Percentiles rank a stretch among this genome's conserved stretches.
phyloP scores from a whole-genome alignment of 805 yeast genomes.

The Saccharomycopsis schoenii region DNA sequence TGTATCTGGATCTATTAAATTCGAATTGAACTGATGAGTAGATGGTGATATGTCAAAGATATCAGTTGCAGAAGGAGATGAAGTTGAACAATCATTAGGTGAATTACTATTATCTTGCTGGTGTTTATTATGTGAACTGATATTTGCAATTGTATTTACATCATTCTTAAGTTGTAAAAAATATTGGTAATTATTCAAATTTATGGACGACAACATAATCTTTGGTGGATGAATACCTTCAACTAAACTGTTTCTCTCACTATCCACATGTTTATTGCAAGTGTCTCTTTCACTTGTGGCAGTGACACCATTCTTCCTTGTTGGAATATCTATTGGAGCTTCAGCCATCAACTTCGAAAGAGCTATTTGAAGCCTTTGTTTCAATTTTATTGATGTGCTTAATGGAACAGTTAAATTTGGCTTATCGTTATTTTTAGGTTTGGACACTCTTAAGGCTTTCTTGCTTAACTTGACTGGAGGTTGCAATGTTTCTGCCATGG shows the following conservation, averaged over 20 bases:
- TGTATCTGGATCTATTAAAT: neutral
- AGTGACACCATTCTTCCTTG: neutral
- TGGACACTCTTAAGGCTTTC: neutral
- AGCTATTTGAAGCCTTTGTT: neutral
- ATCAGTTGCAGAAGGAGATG: neutral
- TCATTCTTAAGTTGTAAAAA: neutral
- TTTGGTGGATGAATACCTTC: neutral
- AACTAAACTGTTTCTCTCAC: neutral
- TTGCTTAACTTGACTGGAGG: neutral
- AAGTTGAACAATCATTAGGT: neutral
- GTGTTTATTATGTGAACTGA: neutral
- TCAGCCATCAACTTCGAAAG: neutral
- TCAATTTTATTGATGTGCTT: neutral
- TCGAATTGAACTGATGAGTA: neutral
- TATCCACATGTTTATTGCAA: neutral
- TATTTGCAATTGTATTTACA: neutral
- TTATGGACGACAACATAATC: neutral
- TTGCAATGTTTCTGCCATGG: neutral
- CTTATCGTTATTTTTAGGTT: neutral
- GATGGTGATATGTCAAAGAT: neutral
- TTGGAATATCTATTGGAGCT: neutral
- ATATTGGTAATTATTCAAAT: neutral
- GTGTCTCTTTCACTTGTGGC: neutral
- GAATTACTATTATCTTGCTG: neutral
- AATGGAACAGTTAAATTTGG: neutral